phyloP scores from a whole-genome alignment of 257 asterid species.

The Verbascum thapsus region DNA sequence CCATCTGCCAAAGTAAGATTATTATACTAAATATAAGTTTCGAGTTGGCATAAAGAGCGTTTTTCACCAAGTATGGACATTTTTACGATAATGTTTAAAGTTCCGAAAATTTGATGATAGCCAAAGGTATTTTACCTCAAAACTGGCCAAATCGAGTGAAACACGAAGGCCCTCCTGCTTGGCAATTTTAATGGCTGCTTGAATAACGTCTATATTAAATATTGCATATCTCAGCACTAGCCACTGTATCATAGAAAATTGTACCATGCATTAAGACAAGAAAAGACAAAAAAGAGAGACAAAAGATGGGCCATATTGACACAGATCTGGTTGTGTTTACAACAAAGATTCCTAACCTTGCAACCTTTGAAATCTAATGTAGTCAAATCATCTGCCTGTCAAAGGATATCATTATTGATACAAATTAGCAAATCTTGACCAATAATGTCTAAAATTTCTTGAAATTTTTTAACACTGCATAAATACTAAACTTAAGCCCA shows the following conservation, averaged over 20 bases:
- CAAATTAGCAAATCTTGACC: slow-evolving; percentile 25
- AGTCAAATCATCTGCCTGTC: slow-evolving; percentile 80
- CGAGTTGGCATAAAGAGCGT: neutral
- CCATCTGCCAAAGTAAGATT: slow-evolving; percentile 65
- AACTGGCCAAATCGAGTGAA: slow-evolving; percentile 94
- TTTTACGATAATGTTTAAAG: slow-evolving; percentile 1
- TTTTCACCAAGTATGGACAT: neutral
- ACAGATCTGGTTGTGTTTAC: neutral
- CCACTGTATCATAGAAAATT: slow-evolving; percentile 66
- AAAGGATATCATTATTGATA: slow-evolving; percentile 37
- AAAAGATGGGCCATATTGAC: slow-evolving; percentile 1
- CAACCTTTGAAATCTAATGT: slow-evolving; percentile 80
- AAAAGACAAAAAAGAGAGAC: neutral
- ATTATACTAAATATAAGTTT: neutral
- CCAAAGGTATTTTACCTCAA: slow-evolving; percentile 61
- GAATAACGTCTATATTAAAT: slow-evolving; percentile 67
- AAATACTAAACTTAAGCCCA: slow-evolving; percentile 11
- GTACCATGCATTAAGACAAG: neutral
- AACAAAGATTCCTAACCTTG: slow-evolving; percentile 57
- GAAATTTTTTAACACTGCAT: slow-evolving; percentile 27
- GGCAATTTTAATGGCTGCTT: slow-evolving; percentile 76
- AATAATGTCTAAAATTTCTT: slow-evolving; percentile 29
- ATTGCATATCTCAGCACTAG: slow-evolving; percentile 84
- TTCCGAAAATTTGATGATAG: too few species aligned
- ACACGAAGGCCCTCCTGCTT: slow-evolving; percentile 83